Evolutionary conservation across 441 rosid genomes (phyloP).

Genomic region (Sinapis alba): DNA sequence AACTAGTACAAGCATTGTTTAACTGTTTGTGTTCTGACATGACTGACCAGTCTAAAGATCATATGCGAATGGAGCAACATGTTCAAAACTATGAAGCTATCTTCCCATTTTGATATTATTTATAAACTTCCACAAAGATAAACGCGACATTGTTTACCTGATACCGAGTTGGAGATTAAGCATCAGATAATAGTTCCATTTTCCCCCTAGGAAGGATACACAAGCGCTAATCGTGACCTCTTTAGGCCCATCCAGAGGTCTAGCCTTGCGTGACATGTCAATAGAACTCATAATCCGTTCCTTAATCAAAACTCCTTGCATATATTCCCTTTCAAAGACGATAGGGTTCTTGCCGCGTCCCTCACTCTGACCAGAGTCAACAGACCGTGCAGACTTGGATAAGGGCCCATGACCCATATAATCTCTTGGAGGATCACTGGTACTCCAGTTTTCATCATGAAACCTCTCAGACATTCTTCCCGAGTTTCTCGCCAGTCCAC

Average conservation of each 20-base stretch:
- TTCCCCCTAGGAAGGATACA: slow-evolving; percentile 49
- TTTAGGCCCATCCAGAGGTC: slow-evolving; percentile 51
- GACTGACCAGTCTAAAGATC: slow-evolving; percentile 11
- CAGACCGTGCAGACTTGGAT: slow-evolving; percentile 42
- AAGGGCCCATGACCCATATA: slow-evolving; percentile 44
- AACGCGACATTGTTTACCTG: slow-evolving; percentile 56
- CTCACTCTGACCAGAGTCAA: slow-evolving; percentile 44
- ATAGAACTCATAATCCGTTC: slow-evolving; percentile 53
- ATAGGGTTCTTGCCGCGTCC: slow-evolving; percentile 36
- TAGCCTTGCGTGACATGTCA: slow-evolving; percentile 48
- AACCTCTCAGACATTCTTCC: slow-evolving; percentile 57
- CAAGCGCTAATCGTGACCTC: slow-evolving; percentile 54
- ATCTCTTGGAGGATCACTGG: slow-evolving; percentile 46
- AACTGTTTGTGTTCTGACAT: slow-evolving; percentile 14
- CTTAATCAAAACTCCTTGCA: slow-evolving; percentile 90
- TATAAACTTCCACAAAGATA: slow-evolving; percentile 15
- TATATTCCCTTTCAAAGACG: slow-evolving; percentile 84
- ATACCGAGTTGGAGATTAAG: slow-evolving; percentile 97
- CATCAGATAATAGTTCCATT: slow-evolving; percentile 73
- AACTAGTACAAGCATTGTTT: slow-evolving; percentile 9
- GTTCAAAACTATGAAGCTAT: slow-evolving; percentile 5
- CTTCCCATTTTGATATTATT: neutral
- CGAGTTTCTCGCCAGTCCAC: slow-evolving; percentile 46
- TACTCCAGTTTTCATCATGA: slow-evolving; percentile 50
- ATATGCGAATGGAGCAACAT: neutral